A percentile compares a stretch with the other conserved stretches of the same genome.
Conservation (phyloP, 768 basidiomycete species). For the Pleurotus platypus region DNA sequence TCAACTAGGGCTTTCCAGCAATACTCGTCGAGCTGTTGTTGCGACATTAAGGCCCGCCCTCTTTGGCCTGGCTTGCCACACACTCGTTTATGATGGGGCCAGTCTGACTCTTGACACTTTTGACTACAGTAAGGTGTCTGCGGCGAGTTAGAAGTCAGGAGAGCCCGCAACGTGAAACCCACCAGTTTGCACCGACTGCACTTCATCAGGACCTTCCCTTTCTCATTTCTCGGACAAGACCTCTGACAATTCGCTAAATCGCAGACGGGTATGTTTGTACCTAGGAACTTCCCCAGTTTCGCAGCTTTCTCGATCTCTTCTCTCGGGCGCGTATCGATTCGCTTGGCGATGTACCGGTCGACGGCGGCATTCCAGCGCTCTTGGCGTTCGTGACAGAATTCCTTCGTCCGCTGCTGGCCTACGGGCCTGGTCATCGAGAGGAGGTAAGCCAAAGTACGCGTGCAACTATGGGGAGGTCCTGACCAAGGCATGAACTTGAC, state of each 20-base stretch:
- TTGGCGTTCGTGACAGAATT: constrained; percentile 1
- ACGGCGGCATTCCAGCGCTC: constrained; percentile 20
- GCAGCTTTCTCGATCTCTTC: constrained; percentile 18
- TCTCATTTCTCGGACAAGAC: background rate
- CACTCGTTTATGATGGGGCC: background rate
- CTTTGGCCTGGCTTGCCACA: background rate
- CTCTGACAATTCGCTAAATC: background rate
- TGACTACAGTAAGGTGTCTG: constrained; percentile 1
- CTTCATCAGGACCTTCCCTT: constrained; percentile 2
- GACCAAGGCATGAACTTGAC: constrained; percentile 6
- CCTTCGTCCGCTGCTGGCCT: constrained; percentile 6
- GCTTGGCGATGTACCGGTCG: constrained; percentile 19
- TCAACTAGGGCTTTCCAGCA: background rate
- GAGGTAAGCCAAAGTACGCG: too few species aligned
- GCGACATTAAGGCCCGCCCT: background rate
- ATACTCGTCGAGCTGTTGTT: background rate
- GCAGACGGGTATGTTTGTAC: constrained; percentile 8
- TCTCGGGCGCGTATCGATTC: constrained; percentile 11
- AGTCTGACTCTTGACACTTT: background rate
- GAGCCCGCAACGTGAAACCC: background rate
- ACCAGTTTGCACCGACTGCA: constrained; percentile 2
- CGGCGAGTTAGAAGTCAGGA: background rate
- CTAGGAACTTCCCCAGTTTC: constrained; percentile 19
- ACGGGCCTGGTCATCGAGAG: background rate
- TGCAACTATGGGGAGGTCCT: background rate